A percentile compares a stretch with the other conserved stretches of the same genome.
Conservation (phyloP, 2,329 filamentous ascomycete species). For the Didymella sp. region DNA sequence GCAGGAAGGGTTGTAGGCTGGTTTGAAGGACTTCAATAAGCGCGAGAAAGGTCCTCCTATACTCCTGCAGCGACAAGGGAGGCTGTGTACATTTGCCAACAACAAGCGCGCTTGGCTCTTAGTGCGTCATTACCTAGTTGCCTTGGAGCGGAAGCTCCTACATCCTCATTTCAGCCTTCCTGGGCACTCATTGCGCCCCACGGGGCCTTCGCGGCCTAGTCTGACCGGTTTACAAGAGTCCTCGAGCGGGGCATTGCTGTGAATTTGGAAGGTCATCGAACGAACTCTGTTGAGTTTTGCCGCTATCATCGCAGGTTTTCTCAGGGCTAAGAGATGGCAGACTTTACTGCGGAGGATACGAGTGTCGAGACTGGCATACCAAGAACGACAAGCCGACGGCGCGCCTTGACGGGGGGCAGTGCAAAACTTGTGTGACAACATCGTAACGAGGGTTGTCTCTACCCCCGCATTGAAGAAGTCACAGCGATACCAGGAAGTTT, state of each 20-base stretch:
- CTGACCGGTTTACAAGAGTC: background rate
- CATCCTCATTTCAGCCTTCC: constrained; percentile 3
- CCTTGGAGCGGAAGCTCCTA: background rate
- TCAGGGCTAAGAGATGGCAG: background rate
- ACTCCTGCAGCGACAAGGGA: constrained; percentile 1
- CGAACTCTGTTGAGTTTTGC: background rate
- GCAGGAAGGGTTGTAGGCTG: background rate
- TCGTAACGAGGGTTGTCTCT: background rate
- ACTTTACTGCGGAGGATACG: background rate
- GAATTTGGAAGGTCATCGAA: background rate
- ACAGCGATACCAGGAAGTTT: background rate
- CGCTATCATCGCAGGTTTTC: background rate
- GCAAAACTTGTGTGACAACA: background rate
- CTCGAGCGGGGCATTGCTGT: background rate
- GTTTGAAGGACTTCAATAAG: background rate
- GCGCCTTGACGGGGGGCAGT: background rate
- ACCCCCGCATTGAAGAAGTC: background rate
- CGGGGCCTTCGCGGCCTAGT: background rate
- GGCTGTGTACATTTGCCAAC: constrained; percentile 15
- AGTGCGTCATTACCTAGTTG: constrained; percentile 10
- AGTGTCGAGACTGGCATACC: background rate
- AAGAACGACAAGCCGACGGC: background rate
- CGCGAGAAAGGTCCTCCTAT: background rate
- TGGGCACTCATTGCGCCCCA: constrained; percentile 15
- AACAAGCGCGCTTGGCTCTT: constrained; percentile 15